Percentiles rank a stretch among this genome's conserved stretches.
These are phyloP conservation scores for Monilinia polystroma DNA, from an alignment of 2,329 filamentous ascomycete species.

Conservation along the genomic window DNA sequence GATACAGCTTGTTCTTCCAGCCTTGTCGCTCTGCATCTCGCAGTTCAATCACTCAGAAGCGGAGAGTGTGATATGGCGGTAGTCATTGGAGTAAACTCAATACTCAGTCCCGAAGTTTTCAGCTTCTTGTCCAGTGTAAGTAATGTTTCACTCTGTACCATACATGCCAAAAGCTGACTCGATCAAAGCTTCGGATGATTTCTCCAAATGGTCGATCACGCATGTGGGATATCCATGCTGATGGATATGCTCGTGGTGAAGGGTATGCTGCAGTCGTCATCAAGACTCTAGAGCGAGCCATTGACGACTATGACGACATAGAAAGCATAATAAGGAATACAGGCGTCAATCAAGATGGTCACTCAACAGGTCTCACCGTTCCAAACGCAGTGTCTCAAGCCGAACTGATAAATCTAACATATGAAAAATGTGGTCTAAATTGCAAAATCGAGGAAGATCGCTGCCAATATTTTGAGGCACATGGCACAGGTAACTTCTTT, in stretches of 20 bases:
- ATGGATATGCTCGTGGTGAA: constrained; percentile 44
- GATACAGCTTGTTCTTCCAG: no score
- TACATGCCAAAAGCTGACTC: no score
- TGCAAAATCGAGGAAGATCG: constrained; percentile 14
- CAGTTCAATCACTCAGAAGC: no score
- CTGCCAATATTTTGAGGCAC: constrained; percentile 27
- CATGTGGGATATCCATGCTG: constrained; percentile 37
- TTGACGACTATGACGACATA: constrained; percentile 58
- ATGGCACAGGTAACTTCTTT: constrained; percentile 23
- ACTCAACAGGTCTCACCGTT: constrained; percentile 53
- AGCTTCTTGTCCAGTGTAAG: no score
- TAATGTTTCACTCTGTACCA: no score
- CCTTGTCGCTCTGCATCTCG: no score
- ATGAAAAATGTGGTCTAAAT: constrained; percentile 46
- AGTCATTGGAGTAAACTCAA: no score
- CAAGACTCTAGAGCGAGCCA: constrained; percentile 57
- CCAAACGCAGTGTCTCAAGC: constrained; percentile 50
- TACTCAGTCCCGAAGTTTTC: no score
- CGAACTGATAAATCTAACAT: constrained; percentile 46
- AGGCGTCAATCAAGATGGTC: constrained; percentile 52
- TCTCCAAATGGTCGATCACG: constrained; percentile 41
- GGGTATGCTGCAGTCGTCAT: constrained; percentile 58
- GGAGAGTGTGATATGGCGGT: no score
- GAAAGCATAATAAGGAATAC: constrained; percentile 51
- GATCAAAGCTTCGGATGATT: constrained; percentile 35